Evolutionary conservation across 2,329 filamentous ascomycete species (phyloP), one percentile per base, ranked within the genome.

Genomic region (Aspergillus ochraceoroseus): DNA sequence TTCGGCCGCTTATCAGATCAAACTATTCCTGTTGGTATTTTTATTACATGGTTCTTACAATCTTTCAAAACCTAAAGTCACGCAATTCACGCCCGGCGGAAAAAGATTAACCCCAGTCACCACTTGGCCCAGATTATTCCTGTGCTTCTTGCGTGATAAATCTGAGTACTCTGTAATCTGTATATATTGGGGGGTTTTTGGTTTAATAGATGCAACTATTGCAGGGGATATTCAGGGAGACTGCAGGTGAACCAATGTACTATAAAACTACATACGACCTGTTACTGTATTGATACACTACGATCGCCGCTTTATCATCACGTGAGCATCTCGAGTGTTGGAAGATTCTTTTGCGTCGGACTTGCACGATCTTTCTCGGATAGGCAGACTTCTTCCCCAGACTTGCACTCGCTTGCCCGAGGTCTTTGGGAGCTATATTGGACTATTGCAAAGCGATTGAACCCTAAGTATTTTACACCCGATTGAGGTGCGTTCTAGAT

Each of bases 1-100:
- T 51, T 41, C 54, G 44, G 48, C 43, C 31, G 56, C 54, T 61
- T 60, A 61, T 61, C 58, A 57, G 58, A 62, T 62, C 54, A 45
- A 43, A 43, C 29, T 30, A 17, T 46, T 27, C 14, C 23, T 30
- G 26, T 28, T 15, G 43, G 40, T 34, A 37, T 41, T 47, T 23
- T 22, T 27, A 40, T 37, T 41, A 38, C 23, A 32, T 27, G 20
- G 32, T 35, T 13, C 19, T 18, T 28, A 18, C 25, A 17, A n/a
- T 13, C 5, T n/a, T 18, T 19, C 7, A 15, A 5, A 18, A 22
- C 32, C 19, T n/a, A n/a, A n/a, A n/a, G n/a, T n/a, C n/a, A n/a
- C n/a, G n/a, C n/a, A n/a, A n/a, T n/a, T n/a, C n/a, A n/a, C n/a
- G n/a, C n/a, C n/a, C n/a, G n/a, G n/a, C n/a, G n/a, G n/a, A n/a